These are phyloP conservation scores for Coleophoma eucalyptorum DNA, from an alignment of 2,329 filamentous ascomycete genomes.

Conservation along the genomic window DNA sequence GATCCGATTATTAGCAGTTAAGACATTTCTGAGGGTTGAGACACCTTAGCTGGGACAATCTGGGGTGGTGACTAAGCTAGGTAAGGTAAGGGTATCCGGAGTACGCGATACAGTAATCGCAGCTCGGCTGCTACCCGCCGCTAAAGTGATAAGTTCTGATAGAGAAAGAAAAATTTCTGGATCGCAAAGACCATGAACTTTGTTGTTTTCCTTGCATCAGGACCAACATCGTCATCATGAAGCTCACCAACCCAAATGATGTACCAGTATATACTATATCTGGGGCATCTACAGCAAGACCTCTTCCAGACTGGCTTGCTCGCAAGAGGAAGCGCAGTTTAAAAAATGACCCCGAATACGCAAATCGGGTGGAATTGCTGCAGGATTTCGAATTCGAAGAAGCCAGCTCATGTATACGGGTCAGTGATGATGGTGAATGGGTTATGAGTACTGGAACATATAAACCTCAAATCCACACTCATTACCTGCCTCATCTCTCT, in stretches of 20 bases:
- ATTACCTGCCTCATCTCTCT: slow-evolving; percentile 88
- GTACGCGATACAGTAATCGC: too few relatives aligned
- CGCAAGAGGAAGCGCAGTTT: slow-evolving; percentile 84
- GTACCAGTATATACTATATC: slow-evolving; percentile 95
- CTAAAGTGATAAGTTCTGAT: slow-evolving; percentile 1
- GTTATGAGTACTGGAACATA: slow-evolving; percentile 87
- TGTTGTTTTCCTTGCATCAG: not conserved
- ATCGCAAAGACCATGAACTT: not conserved
- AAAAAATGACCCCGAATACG: slow-evolving; percentile 89
- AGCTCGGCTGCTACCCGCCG: slow-evolving; percentile 6
- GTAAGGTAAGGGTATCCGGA: too few relatives aligned
- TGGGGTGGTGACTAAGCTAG: too few relatives aligned
- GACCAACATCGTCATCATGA: slow-evolving; percentile 48
- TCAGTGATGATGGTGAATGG: slow-evolving; percentile 96
- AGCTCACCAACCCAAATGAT: slow-evolving; percentile 75
- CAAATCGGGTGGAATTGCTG: slow-evolving; percentile 88
- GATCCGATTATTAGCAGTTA: too few relatives aligned
- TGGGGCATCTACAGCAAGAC: slow-evolving; percentile 80
- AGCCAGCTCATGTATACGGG: slow-evolving; percentile 82
- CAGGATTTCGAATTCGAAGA: slow-evolving; percentile 99
- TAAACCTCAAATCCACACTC: slow-evolving; percentile 84
- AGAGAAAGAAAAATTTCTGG: not conserved
- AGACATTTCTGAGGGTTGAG: too few relatives aligned
- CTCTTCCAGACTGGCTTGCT: slow-evolving; percentile 92
- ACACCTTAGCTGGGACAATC: too few relatives aligned